Conservation (phyloP, 2,329 filamentous ascomycete genomes). For the Colletotrichum sp. region DNA sequence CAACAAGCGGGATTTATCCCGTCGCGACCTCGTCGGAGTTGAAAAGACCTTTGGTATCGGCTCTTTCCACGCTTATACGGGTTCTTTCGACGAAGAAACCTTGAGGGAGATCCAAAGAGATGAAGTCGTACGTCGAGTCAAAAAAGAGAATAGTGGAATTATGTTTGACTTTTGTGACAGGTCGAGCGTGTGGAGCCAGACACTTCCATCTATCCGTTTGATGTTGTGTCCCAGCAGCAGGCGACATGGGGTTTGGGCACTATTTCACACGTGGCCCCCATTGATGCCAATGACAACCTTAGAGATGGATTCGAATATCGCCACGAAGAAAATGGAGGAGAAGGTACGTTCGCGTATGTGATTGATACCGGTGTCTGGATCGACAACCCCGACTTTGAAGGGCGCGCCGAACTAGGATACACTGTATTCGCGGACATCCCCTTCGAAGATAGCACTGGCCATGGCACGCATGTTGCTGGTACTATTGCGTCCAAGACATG, state of each 20-base stretch:
- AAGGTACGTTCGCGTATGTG: slow-evolving; percentile 53
- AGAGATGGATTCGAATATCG: slow-evolving; percentile 33
- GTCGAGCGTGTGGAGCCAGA: not conserved
- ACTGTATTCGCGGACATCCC: slow-evolving; percentile 36
- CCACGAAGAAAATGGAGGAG: slow-evolving; percentile 45
- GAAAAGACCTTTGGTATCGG: slow-evolving; percentile 43
- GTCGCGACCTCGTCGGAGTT: slow-evolving; percentile 38
- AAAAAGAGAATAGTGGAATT: too few species aligned
- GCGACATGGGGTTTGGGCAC: not conserved
- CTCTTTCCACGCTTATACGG: slow-evolving; percentile 45
- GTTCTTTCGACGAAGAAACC: slow-evolving; percentile 46
- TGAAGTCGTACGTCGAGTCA: slow-evolving; percentile 24
- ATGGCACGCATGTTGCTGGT: slow-evolving; percentile 51
- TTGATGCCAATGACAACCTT: slow-evolving; percentile 20
- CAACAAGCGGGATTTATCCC: slow-evolving; percentile 33
- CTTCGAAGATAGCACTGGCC: slow-evolving; percentile 40
- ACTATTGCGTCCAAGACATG: slow-evolving; percentile 47
- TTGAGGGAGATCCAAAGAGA: slow-evolving; percentile 40
- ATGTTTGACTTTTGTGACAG: not conserved
- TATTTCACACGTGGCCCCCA: slow-evolving; percentile 14
- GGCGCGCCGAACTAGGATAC: slow-evolving; percentile 43
- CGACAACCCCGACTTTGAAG: slow-evolving; percentile 48
- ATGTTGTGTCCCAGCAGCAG: not conserved
- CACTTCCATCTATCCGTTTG: not conserved
- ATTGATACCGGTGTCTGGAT: slow-evolving; percentile 59